Base-by-base conservation (phyloP, 768 basidiomycete species). In the Lyophyllum decastes region DNA sequence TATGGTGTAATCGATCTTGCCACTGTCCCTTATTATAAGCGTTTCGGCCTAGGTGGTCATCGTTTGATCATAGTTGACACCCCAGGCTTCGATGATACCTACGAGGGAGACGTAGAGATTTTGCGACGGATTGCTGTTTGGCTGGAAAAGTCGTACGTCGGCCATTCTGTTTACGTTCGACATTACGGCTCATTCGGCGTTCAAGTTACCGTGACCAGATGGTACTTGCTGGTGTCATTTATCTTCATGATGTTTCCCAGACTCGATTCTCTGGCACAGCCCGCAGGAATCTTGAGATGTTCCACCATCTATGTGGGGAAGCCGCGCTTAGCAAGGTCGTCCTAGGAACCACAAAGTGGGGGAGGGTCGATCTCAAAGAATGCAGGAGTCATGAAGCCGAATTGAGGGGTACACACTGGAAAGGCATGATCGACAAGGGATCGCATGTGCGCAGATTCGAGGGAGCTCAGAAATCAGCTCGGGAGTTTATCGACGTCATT, bases 51-150 rank as follows among this genome's bases (percentile, higher is more conserved):
- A 19, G 38, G 35, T 19, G 52, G 21, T 30, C 44, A 35, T 11
- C 59, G 52, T 17, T 40, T 69, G 24, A 43, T 66, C 44, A 57
- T 68, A 34, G 58, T 65, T 16, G 66, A 67, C 46, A 65, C 64
- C 2, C 66, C 66, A n/a, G 64, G 66, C 1, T 65, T 67, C 43
- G 68, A 67, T 22, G 59, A 66, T 45, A 66, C 64, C 2, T 34
- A 52, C 25, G 49, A 49, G n/a, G 50, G 38, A 10, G 66, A 69
- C 43, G 45, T 27, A 6, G 66, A 64, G 17, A 61, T 66, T 24
- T 50, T 68, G 46, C 48, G 53, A 12, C 52, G 55, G 19, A 66
- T 70, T 45, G 55, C 62, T 17, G 47, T 51, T 9, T 69, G 66
- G 66, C 43, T 66, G 14, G 55, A n/a, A 7, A n/a, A 30, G 21